Base-by-base conservation (phyloP, 192 early-diverging fungal species). In the Backusella luteola region DNA sequence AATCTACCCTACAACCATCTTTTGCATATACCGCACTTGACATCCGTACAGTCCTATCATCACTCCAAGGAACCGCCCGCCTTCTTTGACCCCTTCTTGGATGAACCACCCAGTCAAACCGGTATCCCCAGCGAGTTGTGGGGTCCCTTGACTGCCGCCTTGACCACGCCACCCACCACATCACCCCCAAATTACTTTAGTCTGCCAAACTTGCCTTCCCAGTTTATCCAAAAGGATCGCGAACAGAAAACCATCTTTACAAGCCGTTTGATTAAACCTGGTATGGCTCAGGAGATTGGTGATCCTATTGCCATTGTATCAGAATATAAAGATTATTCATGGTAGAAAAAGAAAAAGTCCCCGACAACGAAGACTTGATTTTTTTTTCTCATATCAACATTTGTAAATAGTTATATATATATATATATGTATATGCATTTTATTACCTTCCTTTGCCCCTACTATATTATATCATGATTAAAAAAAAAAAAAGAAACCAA, bases 161-260 rank as follows among this genome's bases (percentile, higher is more conserved):
- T 68, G 14, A 53, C 76, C 9, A 75, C 73, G 3, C 74, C 78
- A 6, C 78, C 78, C 0, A 34, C 39, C 0, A 44, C 29, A 6
- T 78, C 80, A 17, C 80, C 80, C 8, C 80, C 80, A 11, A 76
- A 69, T 34, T 82, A 82, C 7, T 82, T 82, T 26, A 77, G 76
- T 70, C 74, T 82, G 8, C 73, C 77, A 9, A 34, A 73, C 32
- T 39, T 77, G 15, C 72, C 77, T 23, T 66, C 80, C 5, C 80
- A 82, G 69, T 74, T 75, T 56, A 74, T 67, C 32, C 66, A 63
- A 41, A 78, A 66, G 34, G 76, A 77, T 9, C 52, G 76, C 19
- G 36, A 70, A 67, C 77, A 82, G 41, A 63, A 41, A 23, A 56
- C 52, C 4, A 32, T 75, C 0, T 77, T 75, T 17, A 78, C 73